phyloP scores from a whole-genome alignment of 768 basidiomycete species.

The Pilatotrama ljubarskyi region DNA sequence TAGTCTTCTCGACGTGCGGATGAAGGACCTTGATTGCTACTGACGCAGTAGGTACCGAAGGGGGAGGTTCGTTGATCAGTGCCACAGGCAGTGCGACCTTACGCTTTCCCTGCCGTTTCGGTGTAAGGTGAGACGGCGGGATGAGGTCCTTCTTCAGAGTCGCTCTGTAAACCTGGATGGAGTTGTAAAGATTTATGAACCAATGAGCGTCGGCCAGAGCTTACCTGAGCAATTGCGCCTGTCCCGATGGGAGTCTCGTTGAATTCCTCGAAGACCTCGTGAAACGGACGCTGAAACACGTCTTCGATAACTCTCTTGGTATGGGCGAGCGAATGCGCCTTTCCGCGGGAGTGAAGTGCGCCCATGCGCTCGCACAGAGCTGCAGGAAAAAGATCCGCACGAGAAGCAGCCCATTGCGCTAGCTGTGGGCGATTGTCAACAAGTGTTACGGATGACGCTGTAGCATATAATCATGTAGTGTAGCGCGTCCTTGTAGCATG shows the following conservation, averaged over 20 bases:
- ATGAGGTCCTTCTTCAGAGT: slow-evolving; percentile 82
- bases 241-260: slow-evolving; percentile 88
- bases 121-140: slow-evolving; percentile 79
- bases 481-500: too few species aligned
- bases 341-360: slow-evolving; percentile 84
- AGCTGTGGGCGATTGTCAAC: slow-evolving; percentile 50
- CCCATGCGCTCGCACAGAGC: slow-evolving; percentile 83
- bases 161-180: slow-evolving; percentile 79
- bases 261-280: slow-evolving; percentile 90
- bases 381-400: slow-evolving; percentile 90
- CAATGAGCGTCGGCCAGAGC: slow-evolving; percentile 4
- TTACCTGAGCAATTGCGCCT: slow-evolving; percentile 94
- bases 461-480: background rate
- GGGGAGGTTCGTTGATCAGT: slow-evolving; percentile 53
- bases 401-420: slow-evolving; percentile 97
- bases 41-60: slow-evolving; percentile 76
- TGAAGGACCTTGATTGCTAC: slow-evolving; percentile 98
- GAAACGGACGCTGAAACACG: slow-evolving; percentile 82
- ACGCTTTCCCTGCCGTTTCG: slow-evolving; percentile 57
- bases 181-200: background rate
- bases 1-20: slow-evolving; percentile 78
- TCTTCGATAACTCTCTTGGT: slow-evolving; percentile 80
- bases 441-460: background rate
- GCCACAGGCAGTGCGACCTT: slow-evolving; percentile 54
- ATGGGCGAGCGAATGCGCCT: slow-evolving; percentile 75